Evolutionary conservation across 495 filamentous ascomycete species (phyloP).

Genomic region (Mytilinidion resinicola): DNA sequence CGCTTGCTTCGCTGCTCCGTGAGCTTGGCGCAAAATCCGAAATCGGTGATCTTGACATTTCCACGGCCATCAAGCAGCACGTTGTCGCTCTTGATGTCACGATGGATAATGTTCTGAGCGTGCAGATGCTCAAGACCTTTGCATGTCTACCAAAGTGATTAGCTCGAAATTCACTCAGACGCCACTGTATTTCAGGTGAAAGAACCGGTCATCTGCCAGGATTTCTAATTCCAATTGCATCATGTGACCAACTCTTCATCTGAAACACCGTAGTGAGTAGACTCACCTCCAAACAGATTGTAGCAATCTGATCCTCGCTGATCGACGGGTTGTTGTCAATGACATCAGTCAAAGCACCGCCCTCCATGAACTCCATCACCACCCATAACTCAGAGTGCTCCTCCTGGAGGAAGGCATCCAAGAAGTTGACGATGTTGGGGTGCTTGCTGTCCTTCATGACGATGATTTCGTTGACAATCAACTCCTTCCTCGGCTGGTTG

Average conservation of each 20-base stretch:
- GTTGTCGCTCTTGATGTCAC: constrained; percentile 98
- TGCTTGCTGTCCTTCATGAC: constrained; percentile 99
- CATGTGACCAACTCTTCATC: no score
- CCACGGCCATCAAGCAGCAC: constrained; percentile 88
- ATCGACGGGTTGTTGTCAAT: constrained; percentile 94
- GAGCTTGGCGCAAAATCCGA: constrained; percentile 98
- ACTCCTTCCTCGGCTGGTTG: constrained; percentile 93
- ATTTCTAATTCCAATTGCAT: no score
- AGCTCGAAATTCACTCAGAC: constrained; percentile 1
- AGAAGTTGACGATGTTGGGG: constrained; percentile 96
- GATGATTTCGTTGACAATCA: constrained; percentile 98
- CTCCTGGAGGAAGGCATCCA: constrained; percentile 93
- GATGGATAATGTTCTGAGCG: constrained; percentile 93
- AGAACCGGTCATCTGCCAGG: neutral
- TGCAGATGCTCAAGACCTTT: constrained; percentile 91
- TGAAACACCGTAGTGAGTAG: neutral
- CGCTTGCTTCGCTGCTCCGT: constrained; percentile 95
- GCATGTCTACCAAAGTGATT: constrained; percentile 63
- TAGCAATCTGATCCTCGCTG: constrained; percentile 92
- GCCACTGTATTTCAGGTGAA: no score
- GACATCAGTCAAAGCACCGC: constrained; percentile 93
- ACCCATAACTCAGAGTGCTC: constrained; percentile 93
- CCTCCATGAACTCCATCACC: constrained; percentile 99
- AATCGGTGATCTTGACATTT: constrained; percentile 98
- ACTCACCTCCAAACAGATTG: constrained; percentile 88